These are phyloP conservation scores for Citrus mangshanensis DNA, from an alignment of 345 rosid genomes.

Conservation along the genomic window DNA sequence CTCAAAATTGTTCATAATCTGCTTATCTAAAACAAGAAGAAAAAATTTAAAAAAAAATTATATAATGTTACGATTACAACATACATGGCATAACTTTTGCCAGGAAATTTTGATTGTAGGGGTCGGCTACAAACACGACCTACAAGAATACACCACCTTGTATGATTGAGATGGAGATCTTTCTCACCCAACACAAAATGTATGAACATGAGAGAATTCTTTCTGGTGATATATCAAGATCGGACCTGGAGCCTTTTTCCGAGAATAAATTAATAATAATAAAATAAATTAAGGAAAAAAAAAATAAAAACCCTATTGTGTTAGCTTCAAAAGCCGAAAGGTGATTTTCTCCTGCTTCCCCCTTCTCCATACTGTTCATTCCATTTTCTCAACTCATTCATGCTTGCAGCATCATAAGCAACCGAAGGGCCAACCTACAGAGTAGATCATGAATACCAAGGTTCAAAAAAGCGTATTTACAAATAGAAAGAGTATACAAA, in stretches of 20 bases:
- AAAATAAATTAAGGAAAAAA: too few species aligned
- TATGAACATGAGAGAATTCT: background rate
- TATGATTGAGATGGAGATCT: background rate
- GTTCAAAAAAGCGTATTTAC: background rate
- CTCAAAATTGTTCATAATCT: background rate
- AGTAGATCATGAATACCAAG: background rate
- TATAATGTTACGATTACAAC: background rate
- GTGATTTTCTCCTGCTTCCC: constrained; percentile 81
- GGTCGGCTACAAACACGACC: background rate
- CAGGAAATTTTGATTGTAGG: background rate
- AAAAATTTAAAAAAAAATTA: background rate
- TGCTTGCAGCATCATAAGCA: constrained; percentile 79
- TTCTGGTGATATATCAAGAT: background rate
- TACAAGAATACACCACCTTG: background rate
- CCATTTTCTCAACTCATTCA: constrained; percentile 98
- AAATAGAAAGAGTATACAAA: background rate
- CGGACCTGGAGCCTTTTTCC: background rate
- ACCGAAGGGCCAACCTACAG: constrained; percentile 90
- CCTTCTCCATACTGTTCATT: constrained; percentile 98
- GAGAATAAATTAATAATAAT: background rate
- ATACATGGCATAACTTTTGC: constrained; percentile 10
- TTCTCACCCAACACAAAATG: background rate
- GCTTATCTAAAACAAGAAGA: too few species aligned
- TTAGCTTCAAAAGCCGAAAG: constrained; percentile 68
- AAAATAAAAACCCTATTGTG: background rate